Conservation (phyloP, 2,329 filamentous ascomycete genomes). For the Apiospora saccharicola region DNA sequence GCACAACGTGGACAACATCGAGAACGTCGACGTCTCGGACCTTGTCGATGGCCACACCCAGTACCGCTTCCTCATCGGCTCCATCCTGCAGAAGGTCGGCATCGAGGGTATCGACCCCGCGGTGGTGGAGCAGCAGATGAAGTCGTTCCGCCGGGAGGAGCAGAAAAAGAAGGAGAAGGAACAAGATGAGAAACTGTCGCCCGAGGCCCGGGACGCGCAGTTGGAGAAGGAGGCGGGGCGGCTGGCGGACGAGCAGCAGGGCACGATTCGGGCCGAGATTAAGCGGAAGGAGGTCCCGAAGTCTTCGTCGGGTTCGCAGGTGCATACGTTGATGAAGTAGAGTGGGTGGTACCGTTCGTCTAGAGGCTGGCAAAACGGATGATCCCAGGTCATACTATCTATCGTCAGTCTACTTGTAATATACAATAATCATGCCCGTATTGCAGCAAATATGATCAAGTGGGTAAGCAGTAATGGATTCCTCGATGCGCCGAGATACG, state of each 20-base stretch:
- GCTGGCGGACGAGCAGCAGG: background rate
- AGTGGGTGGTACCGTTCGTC: background rate
- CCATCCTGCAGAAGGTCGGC: slow-evolving; percentile 71
- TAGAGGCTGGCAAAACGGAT: too few species aligned
- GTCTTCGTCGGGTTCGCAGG: background rate
- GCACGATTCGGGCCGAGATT: background rate
- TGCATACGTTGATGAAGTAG: background rate
- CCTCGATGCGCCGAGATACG: too few species aligned
- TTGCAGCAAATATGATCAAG: too few species aligned
- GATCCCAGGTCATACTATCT: too few species aligned
- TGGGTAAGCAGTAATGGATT: too few species aligned
- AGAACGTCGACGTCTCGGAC: slow-evolving; percentile 73
- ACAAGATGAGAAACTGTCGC: slow-evolving; percentile 1
- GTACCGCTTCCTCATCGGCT: slow-evolving; percentile 73
- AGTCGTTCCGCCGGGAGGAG: slow-evolving; percentile 36
- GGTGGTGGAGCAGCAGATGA: slow-evolving; percentile 44
- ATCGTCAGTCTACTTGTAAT: too few species aligned
- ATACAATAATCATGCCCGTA: too few species aligned
- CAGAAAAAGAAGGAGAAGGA: slow-evolving; percentile 39
- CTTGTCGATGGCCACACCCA: slow-evolving; percentile 74
- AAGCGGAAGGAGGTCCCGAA: background rate
- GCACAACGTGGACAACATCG: slow-evolving; percentile 68
- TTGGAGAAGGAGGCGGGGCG: slow-evolving; percentile 8
- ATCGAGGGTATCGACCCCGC: slow-evolving; percentile 71
- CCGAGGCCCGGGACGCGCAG: slow-evolving; percentile 18